Base-by-base conservation (phyloP, 2,329 filamentous ascomycete genomes). In the Aspergillus terreus region DNA sequence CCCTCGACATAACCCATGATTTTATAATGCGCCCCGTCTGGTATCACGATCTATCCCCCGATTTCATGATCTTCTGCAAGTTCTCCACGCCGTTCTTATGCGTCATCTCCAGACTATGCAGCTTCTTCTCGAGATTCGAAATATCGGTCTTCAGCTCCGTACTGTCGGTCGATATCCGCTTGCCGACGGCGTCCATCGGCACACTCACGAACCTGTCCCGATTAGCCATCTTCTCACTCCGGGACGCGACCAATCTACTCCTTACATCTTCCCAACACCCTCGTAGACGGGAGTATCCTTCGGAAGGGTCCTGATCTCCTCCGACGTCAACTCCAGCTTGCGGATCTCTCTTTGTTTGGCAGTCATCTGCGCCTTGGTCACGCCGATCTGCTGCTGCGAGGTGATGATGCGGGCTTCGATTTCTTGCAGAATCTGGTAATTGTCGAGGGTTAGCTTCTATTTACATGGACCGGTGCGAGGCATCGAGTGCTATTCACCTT, bases 231-330 rank as follows among this genome's bases (percentile, higher is more conserved):
- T 41, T n/a, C 23, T 23, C 23, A 14, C 23, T 25, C 5, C 14
- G 25, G 35, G 11, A 23, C 21, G 15, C 2, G 6, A 25, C 23
- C 9, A 30, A 23, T 42, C 23, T 3, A 11, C 25, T 10, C 74
- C 85, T 64, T 73, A 96, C 94, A 99, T 97, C 76, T 97, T 99
- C 47, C 94, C 94, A 10, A 97, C 87, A 5, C 92, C 92, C 74
- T 97, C 92, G 65, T 97, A 99, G 25, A 96, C 83, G 30, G 86
- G 86, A 0, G 90, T 94, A 44, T 86, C 82, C 15, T 81, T 70
- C 4, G 91, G 87, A 54, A 99, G 74, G 6, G 83, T 80, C n/a
- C 83, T 82, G 46, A 97, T 79, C 73, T 99, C 94, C 58, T 82
- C 89, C 33, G 87, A 82, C 2, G 92, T 97, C 58, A 99, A 77